phyloP scores from a whole-genome alignment of 2,329 filamentous ascomycete species.

The Sclerotinia borealis region DNA sequence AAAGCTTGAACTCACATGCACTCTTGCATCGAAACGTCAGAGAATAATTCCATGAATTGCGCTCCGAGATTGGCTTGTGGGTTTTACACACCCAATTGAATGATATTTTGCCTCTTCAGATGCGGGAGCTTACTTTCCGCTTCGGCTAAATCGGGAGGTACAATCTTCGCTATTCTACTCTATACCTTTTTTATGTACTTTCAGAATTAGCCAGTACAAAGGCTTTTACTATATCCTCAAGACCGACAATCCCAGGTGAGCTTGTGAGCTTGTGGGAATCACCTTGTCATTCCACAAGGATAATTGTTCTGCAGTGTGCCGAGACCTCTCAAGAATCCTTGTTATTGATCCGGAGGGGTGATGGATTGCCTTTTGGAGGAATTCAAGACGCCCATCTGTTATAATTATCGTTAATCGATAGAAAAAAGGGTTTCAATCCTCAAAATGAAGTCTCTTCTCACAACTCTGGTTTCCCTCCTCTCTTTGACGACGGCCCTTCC shows the following conservation, averaged over 20 bases:
- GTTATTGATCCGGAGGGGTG: not conserved
- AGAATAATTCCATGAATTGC: not conserved
- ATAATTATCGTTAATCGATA: not conserved
- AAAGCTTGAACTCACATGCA: not conserved
- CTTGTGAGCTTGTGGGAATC: no score
- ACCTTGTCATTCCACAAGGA: not conserved
- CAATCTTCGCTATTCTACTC: not conserved
- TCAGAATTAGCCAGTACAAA: not conserved
- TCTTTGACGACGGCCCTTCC: not conserved
- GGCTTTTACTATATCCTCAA: not conserved
- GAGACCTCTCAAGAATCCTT: not conserved
- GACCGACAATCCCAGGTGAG: not conserved
- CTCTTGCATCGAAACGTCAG: not conserved
- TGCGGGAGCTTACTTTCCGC: constrained; percentile 7
- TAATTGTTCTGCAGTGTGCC: not conserved
- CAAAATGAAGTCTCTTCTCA: constrained; percentile 1
- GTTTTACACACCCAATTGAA: not conserved
- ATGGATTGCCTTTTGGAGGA: not conserved
- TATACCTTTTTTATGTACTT: not conserved
- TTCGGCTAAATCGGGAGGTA: not conserved
- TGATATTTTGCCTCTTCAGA: not conserved
- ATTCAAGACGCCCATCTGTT: not conserved
- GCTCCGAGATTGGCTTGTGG: not conserved
- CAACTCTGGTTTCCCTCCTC: not conserved
- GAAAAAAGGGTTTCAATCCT: not conserved